Base-by-base conservation (phyloP, 305 asterid genomes). In the Fraxinus sp. region DNA sequence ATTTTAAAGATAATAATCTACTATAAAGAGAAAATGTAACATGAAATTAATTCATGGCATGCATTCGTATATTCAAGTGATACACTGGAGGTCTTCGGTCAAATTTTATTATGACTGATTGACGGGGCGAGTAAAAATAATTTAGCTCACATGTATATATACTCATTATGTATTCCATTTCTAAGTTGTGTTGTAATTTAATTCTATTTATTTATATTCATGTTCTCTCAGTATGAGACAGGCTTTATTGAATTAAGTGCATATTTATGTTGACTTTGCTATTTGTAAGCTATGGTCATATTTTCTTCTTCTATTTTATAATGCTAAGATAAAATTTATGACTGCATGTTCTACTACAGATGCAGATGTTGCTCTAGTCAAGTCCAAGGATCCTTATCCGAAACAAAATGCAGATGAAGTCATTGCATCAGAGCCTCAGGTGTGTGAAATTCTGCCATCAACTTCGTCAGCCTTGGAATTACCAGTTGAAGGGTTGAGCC, bases 361-460 rank as follows among this genome's bases (percentile, higher is more conserved):
- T 85, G 72, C 76, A 66, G 89, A 74, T 26, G 74, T 26, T 84
- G 85, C 72, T 77, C 39, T 26, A 59, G 78, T 18, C 62, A 78
- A 82, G 82, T 79, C 81, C 66, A 83, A 71, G 55, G 83, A 76
- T 82, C 83, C 83, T 35, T 78, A 76, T 86, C 79, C 26, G 76
- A 81, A 77, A 83, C 88, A 79, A 81, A 80, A 80, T 84, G 55
- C 36, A 81, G 81, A 64, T 33, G 91, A 88, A 76, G 90, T 68
- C 70, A 76, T 74, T 76, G 82, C 85, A 77, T 74, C 90, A 57
- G 77, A 81, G 77, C 76, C 87, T 66, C 28, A 83, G 13, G n/a
- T 10, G 1, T 39, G 80, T 76, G 88, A 79, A 64, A 83, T 79
- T 72, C 52, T 76, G 22, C 80, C 79, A 39, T 55, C 83, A 30